Base-by-base conservation (phyloP, 768 basidiomycete species). In the Collybia mongolica region DNA sequence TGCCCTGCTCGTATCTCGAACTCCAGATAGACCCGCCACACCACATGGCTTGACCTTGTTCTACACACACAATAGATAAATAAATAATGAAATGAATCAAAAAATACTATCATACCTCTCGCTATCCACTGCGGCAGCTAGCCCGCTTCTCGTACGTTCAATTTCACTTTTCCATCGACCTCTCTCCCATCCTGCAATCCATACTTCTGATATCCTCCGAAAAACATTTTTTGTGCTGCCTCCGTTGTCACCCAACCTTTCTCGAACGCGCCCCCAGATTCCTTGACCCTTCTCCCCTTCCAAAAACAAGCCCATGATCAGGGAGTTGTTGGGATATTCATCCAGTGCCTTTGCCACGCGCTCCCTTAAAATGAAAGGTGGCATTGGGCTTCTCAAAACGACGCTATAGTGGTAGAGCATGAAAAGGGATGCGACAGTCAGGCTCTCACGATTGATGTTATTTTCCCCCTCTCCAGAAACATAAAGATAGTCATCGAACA, bases 131-230 rank as follows among this genome's bases (percentile, higher is more conserved):
- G 88, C 88, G 7, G 73, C 72, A 28, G 73, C 68, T 54, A 93
- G 67, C 29, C 85, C 81, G 54, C 69, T 79, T 54, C 90, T 69
- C 29, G 83, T 85, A 49, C 90, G 76, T 65, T 93, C 90, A 36
- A 79, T 66, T 64, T 92, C 88, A 43, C 69, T 72, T 42, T 74
- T 69, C 89, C 90, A 91, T 32, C 82, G 73, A 1, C 84, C 82
- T 60, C 71, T 77, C 65, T 89, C 85, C 89, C 88, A 90, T n/a
- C 84, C 77, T 8, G 83, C 81, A 1, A 89, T 71, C 90, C 90
- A 93, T 0, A 90, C 80, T 57, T 93, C 88, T 54, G 80, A 74
- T 3, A 80, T 67, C 48, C 85, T 70, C 60, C 87, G 71, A 36
- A 74, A 65, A 12, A 91, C 70, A 48, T 74, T 76, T 63, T 87